phyloP scores from a whole-genome alignment of 208 protist species.

The Naegleria fowleri region DNA sequence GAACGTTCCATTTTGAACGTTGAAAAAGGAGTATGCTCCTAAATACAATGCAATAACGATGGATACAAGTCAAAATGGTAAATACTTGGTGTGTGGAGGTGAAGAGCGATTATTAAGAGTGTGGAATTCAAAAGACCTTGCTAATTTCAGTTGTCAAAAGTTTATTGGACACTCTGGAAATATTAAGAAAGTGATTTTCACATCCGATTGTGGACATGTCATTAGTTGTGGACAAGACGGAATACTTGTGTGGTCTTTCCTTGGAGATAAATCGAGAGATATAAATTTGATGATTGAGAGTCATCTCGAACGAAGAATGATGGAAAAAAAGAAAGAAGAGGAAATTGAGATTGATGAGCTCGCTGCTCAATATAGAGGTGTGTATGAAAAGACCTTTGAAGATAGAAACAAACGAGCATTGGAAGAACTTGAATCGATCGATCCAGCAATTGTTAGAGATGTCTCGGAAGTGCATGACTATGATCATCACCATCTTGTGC shows the following conservation, averaged over 20 bases:
- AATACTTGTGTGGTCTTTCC: not conserved
- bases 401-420: not conserved
- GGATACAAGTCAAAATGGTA: not conserved
- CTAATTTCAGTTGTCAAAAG: not conserved
- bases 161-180: slow-evolving; percentile 17
- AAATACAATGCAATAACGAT: not conserved
- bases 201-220: not conserved
- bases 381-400: not conserved
- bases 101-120: slow-evolving; percentile 13
- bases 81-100: slow-evolving; percentile 9
- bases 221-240: slow-evolving; percentile 5
- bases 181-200: slow-evolving; percentile 3
- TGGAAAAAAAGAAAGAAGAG: not conserved
- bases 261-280: not conserved
- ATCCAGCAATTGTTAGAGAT: not conserved
- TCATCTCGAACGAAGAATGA: not conserved
- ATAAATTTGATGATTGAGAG: not conserved
- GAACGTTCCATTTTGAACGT: no score
- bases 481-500: not conserved
- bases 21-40: not conserved
- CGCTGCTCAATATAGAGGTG: not conserved
- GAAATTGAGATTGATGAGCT: not conserved
- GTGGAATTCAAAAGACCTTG: not conserved
- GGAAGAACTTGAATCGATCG: not conserved
- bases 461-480: not conserved